phyloP scores from a whole-genome alignment of 2,329 filamentous ascomycete species.

The Periconia digitata region DNA sequence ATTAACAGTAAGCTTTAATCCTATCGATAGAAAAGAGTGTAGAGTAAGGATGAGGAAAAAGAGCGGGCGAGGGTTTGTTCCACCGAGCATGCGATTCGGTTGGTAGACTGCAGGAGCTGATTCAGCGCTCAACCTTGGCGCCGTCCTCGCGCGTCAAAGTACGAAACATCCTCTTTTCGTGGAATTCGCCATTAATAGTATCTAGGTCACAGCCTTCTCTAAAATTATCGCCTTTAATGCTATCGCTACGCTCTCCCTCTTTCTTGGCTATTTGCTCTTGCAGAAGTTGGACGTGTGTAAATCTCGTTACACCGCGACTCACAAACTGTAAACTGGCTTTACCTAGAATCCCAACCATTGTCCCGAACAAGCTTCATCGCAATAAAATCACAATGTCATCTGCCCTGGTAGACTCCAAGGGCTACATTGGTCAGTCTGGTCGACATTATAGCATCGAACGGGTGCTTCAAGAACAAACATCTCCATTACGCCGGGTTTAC shows the following conservation, averaged over 20 bases:
- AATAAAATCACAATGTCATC: conserved; percentile 15
- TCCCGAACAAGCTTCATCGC: conserved; percentile 8
- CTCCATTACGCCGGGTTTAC: conserved; percentile 13
- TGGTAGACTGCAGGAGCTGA: no score
- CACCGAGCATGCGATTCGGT: no score
- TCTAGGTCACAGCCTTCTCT: conserved; percentile 1
- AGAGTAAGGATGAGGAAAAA: no score
- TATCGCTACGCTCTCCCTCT: conserved; percentile 3
- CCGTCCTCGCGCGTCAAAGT: no score
- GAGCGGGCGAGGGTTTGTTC: no score
- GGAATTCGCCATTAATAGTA: no score
- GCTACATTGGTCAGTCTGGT: conserved; percentile 16
- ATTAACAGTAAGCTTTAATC: no score
- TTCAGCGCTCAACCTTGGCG: no score
- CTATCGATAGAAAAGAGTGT: no score
- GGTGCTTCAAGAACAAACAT: conserved; percentile 17
- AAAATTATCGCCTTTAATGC: conserved; percentile 3
- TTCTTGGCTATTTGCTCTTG: not conserved
- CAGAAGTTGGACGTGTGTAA: conserved; percentile 1
- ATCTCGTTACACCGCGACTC: conserved; percentile 4
- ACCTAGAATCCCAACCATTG: conserved; percentile 2
- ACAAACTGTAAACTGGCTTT: conserved; percentile 1
- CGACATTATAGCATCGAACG: conserved; percentile 16
- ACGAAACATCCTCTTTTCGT: no score
- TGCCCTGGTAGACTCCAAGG: conserved; percentile 5